Base-by-base conservation (phyloP, 352 stramenopile genomes). In the Globisporangium ultimum region DNA sequence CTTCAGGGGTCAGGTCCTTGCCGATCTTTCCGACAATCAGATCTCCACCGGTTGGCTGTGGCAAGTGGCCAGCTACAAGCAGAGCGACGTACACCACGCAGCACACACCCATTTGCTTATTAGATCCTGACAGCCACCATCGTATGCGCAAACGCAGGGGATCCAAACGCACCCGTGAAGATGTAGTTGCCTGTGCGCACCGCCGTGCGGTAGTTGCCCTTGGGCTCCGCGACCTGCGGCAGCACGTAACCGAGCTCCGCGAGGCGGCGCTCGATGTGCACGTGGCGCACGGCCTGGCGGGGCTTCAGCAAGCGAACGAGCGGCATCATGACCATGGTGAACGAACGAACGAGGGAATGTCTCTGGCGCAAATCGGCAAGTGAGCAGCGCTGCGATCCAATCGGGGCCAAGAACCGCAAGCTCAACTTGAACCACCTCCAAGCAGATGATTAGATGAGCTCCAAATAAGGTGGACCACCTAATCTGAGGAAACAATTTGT, bases 191-290 rank as follows among this genome's bases (percentile, higher is more conserved):
- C 85, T 49, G 64, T 71, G 57, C 86, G 81, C 61, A 97, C 76
- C 41, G 71, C 84, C 28, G 74, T 91, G 66, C 87, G 84, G 74
- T 97, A 97, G 70, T 95, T 96, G 60, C 89, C 91, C 77, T 97
- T 97, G 4, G 28, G 28, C 28, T 36, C 28, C 5, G 28, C 28
- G 28, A 36, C 28, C 28, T 36, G 28, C 28, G 28, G 28, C 28
- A 36, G 28, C 28, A 36, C 28, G 28, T 36, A 36, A 5, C 28
- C 28, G 28, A 36, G 28, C 8, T 36, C 28, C 69, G 92, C 73
- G 45, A 97, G 71, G 52, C 87, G 85, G 63, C 75, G 72, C 63
- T 97, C 81, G 21, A 89, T 86, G 70, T 96, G 87, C 58, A 96
- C 84, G 67, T 55, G 65, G 63, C 87, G 86, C 55, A 48, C 21